These are phyloP conservation scores for Nitzschia sp. DNA, from an alignment of 108 stramenopile species.

Conservation along the genomic window DNA sequence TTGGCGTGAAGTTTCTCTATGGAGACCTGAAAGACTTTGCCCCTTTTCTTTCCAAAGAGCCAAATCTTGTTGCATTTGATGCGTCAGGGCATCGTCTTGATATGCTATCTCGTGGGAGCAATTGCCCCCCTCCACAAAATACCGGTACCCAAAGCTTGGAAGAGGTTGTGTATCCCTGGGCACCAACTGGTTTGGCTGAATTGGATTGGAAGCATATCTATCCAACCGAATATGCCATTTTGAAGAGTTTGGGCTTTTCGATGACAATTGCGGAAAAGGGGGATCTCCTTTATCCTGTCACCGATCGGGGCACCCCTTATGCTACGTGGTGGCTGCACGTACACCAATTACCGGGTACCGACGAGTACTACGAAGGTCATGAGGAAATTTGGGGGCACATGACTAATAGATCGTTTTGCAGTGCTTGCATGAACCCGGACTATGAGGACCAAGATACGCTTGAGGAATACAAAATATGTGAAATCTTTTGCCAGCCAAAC, in stretches of 20 bases:
- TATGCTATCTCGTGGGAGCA: neutral
- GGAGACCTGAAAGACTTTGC: conserved; percentile 15
- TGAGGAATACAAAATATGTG: neutral
- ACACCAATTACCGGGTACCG: conserved; percentile 5
- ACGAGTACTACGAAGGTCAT: neutral
- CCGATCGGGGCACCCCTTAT: neutral
- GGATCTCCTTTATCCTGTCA: conserved; percentile 12
- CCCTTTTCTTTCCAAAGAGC: neutral
- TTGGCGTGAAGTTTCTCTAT: conserved; percentile 25
- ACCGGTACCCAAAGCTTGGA: neutral
- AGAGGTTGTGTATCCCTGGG: neutral
- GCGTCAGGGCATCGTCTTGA: conserved; percentile 27
- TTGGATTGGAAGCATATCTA: neutral
- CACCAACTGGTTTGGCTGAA: neutral
- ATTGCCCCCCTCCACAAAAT: neutral
- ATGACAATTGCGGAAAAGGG: neutral
- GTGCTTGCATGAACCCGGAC: neutral
- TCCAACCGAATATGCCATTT: neutral
- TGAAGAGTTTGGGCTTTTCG: neutral
- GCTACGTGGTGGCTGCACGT: conserved; percentile 17
- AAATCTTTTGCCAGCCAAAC: neutral
- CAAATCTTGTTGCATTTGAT: conserved; percentile 33
- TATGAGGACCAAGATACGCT: neutral
- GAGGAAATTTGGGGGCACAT: conserved; percentile 5
- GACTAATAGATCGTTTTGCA: neutral